Evolutionary conservation across 2,329 filamentous ascomycete species (phyloP).

Genomic region (Spiromastix sp.): DNA sequence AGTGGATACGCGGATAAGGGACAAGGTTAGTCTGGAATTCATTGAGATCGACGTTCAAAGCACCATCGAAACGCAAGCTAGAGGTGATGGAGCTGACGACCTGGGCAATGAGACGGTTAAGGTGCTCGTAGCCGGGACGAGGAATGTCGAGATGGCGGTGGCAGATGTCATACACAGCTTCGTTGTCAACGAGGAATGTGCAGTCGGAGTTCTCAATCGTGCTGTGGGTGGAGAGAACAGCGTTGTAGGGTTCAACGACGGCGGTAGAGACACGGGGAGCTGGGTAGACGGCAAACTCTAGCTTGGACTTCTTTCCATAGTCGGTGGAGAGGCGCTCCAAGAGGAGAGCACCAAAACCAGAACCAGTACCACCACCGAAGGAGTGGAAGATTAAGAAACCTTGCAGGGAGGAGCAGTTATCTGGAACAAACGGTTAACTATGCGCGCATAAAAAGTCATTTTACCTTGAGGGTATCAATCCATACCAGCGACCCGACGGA

Average conservation of each 20-base stretch:
- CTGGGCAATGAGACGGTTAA: slow-evolving; percentile 57
- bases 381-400: slow-evolving; percentile 61
- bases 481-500: slow-evolving; percentile 53
- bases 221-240: slow-evolving; percentile 45
- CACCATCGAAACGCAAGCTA: slow-evolving; percentile 54
- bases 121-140: slow-evolving; percentile 53
- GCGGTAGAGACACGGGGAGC: slow-evolving; percentile 54
- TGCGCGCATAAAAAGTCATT: slow-evolving; percentile 6
- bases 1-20: slow-evolving; percentile 58
- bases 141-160: slow-evolving; percentile 54
- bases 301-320: slow-evolving; percentile 59
- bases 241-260: slow-evolving; percentile 61
- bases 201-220: slow-evolving; percentile 60
- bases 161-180: slow-evolving; percentile 60
- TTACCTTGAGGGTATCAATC: slow-evolving; percentile 5
- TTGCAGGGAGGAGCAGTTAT: slow-evolving; percentile 56
- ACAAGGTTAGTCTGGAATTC: slow-evolving; percentile 63
- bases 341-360: slow-evolving; percentile 55
- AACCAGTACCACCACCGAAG: slow-evolving; percentile 58
- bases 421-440: slow-evolving; percentile 24
- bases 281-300: slow-evolving; percentile 57
- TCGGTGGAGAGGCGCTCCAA: slow-evolving; percentile 54
- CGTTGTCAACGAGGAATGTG: slow-evolving; percentile 59
- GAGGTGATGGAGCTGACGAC: slow-evolving; percentile 59
- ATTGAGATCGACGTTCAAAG: slow-evolving; percentile 57